phyloP scores from a whole-genome alignment of 139 green algal genomes.

The Gonium pectorale region DNA sequence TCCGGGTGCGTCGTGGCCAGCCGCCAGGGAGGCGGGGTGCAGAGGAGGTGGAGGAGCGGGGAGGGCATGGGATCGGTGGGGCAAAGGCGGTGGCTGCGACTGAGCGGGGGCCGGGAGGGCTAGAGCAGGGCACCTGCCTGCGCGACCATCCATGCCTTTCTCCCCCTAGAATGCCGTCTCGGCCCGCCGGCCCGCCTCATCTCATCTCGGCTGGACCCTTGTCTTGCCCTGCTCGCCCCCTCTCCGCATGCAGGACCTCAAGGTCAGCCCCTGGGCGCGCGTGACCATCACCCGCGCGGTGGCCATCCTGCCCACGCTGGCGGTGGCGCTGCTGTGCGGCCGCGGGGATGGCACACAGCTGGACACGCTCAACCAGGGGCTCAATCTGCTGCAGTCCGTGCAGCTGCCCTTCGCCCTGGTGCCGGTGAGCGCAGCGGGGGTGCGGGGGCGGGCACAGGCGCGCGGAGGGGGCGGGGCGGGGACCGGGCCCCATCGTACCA shows the following conservation, averaged over 20 bases:
- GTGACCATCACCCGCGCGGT: constrained; percentile 66
- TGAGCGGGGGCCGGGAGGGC: no score
- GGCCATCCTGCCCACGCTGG: constrained; percentile 72
- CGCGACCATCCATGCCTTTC: no score
- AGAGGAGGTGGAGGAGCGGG: no score
- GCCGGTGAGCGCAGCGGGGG: constrained; percentile 45
- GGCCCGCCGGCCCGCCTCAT: neutral
- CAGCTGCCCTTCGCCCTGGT: constrained; percentile 79
- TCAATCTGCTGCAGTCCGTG: constrained; percentile 72
- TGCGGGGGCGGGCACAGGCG: neutral
- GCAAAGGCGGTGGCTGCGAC: no score
- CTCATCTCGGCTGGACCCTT: neutral
- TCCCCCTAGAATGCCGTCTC: no score
- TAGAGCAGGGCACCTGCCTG: no score
- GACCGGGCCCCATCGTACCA: no score
- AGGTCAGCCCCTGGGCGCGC: constrained; percentile 63
- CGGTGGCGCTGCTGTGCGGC: constrained; percentile 56
- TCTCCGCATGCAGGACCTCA: constrained; percentile 10
- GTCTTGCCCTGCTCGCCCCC: neutral
- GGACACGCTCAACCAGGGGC: constrained; percentile 66
- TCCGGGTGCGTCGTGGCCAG: no score
- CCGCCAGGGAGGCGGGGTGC: no score
- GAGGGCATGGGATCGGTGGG: no score
- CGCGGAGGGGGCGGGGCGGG: neutral
- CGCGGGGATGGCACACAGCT: constrained; percentile 33